Conservation (phyloP, 768 basidiomycete genomes). For the Boletus reticulatus region DNA sequence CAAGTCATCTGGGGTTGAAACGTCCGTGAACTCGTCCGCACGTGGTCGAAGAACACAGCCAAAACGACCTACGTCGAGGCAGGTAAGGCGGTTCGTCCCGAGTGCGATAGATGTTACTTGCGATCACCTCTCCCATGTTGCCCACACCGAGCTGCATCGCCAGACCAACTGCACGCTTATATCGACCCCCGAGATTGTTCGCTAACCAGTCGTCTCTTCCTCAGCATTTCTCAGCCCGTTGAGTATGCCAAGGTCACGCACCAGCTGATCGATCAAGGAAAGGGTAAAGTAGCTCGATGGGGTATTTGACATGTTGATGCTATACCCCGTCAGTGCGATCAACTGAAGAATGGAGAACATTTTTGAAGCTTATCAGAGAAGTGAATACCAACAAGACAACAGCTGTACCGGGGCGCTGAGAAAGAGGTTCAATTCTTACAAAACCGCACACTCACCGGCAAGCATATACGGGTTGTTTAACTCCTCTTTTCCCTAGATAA, state of each 20-base stretch:
- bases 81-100: neutral
- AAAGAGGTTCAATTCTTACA: neutral
- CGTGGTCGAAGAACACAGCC: too few relatives aligned
- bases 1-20: neutral
- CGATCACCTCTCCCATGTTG: too few relatives aligned
- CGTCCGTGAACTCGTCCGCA: neutral
- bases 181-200: neutral
- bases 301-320: neutral
- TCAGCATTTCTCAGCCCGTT: neutral
- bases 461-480: neutral
- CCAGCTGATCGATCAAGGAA: slow-evolving; percentile 1
- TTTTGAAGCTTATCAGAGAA: neutral
- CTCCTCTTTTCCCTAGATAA: too few relatives aligned
- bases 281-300: neutral
- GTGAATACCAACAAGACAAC: neutral
- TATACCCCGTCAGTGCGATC: neutral
- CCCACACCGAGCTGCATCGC: slow-evolving; percentile 1
- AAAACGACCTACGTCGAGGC: neutral
- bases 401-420: neutral
- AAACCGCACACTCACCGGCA: neutral
- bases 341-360: neutral
- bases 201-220: neutral
- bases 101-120: neutral
- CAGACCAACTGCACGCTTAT: neutral
- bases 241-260: neutral